phyloP scores from a whole-genome alignment of 305 asterid species.

The Coffea humblotiana region DNA sequence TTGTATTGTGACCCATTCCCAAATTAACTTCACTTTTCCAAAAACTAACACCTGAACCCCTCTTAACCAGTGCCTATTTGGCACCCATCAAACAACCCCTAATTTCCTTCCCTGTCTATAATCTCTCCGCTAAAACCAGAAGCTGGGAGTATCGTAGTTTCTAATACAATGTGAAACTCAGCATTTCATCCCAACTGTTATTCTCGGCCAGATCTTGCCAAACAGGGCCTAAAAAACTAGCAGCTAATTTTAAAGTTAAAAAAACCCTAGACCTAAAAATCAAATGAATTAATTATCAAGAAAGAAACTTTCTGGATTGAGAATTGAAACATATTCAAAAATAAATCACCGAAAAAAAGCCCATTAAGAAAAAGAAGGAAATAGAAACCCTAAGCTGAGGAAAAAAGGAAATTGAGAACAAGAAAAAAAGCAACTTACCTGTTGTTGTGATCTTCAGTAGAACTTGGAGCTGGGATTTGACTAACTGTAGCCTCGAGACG shows the following conservation, averaged over 20 bases:
- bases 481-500: conserved; percentile 19
- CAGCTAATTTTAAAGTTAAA: background rate
- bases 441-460: conserved; percentile 11
- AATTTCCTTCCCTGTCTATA: no score
- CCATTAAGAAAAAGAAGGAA: background rate
- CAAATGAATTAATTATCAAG: background rate
- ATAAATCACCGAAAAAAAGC: background rate
- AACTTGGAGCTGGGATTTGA: conserved; percentile 21
- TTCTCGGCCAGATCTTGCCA: no score
- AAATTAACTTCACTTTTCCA: no score
- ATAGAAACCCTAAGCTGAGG: conserved; percentile 16
- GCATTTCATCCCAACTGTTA: no score
- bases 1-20: no score
- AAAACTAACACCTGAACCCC: no score
- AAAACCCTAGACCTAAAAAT: background rate
- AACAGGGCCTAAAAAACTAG: no score
- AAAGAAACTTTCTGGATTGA: conserved; percentile 1
- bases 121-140: no score
- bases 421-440: conserved; percentile 27
- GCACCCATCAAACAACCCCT: no score
- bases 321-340: background rate
- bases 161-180: no score
- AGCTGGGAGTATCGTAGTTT: no score
- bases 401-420: background rate
- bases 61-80: no score